A percentile compares a stretch with the other conserved stretches of the same genome.
These are phyloP conservation scores for Apiotrichum veenhuisii DNA, from an alignment of 1,284 basidiomycete genomes.

Conservation along the genomic window DNA sequence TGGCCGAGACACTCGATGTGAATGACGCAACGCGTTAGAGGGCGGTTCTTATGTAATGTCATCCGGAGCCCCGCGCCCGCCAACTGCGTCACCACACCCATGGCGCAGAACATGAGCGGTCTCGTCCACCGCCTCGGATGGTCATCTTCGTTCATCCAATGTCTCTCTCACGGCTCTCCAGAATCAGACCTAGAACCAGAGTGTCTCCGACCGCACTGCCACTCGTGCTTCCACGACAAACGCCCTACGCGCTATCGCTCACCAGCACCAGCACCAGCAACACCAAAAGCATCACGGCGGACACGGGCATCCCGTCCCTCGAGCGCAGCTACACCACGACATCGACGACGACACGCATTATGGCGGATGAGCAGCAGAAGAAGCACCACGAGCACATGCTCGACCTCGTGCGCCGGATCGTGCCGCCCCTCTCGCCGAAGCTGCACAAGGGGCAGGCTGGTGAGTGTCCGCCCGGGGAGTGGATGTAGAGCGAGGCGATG, in stretches of 20 bases:
- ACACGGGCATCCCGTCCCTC: background rate
- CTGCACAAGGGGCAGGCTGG: constrained; percentile 97
- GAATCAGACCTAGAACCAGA: background rate
- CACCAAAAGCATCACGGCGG: too few species aligned
- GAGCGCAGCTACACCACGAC: background rate
- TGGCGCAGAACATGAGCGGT: too few species aligned
- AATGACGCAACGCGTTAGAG: too few species aligned
- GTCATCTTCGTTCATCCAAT: background rate
- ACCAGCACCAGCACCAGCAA: background rate
- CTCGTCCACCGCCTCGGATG: too few species aligned
- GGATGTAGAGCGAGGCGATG: too few species aligned
- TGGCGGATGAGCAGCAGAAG: too few species aligned
- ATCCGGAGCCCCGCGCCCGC: too few species aligned
- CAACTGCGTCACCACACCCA: too few species aligned
- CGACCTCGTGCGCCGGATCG: constrained; percentile 40
- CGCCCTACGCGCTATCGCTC: background rate
- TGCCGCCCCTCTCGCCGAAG: constrained; percentile 51
- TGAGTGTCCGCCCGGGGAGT: constrained; percentile 33
- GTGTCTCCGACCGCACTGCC: background rate
- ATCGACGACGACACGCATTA: constrained; percentile 21
- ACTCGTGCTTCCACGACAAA: too few species aligned
- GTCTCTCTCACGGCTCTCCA: background rate
- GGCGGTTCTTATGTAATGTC: too few species aligned
- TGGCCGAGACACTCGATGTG: too few species aligned
- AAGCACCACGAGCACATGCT: constrained; percentile 41